Percentiles rank a stretch among this genome's conserved stretches.
These are phyloP conservation scores for Berberis thunbergii DNA, from an alignment of 164 flowering plant species.

Conservation along the genomic window DNA sequence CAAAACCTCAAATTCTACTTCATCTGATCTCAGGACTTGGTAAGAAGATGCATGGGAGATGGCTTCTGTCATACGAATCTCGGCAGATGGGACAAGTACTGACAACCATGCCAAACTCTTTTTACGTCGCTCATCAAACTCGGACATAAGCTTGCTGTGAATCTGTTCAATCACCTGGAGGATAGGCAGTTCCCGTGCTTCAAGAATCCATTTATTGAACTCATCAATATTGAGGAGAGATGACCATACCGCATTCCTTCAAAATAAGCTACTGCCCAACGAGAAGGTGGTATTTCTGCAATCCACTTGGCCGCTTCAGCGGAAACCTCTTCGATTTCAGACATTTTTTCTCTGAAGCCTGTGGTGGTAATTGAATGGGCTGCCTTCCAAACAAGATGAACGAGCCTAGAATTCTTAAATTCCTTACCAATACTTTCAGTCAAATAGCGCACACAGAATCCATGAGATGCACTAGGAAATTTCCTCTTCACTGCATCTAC, in stretches of 20 bases:
- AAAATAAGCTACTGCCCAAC: slow-evolving; percentile 3
- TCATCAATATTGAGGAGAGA: not conserved
- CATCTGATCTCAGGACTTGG: slow-evolving; percentile 71
- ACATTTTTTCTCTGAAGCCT: not conserved
- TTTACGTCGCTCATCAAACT: slow-evolving; percentile 46
- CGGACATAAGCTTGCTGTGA: slow-evolving; percentile 41
- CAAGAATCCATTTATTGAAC: slow-evolving; percentile 42
- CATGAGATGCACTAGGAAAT: slow-evolving; percentile 4
- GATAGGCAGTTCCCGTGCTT: slow-evolving; percentile 66
- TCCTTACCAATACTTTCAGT: not conserved
- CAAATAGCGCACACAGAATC: slow-evolving; percentile 1
- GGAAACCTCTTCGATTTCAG: slow-evolving; percentile 1
- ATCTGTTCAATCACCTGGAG: slow-evolving; percentile 68
- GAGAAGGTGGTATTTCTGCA: not conserved
- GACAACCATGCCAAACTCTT: slow-evolving; percentile 44
- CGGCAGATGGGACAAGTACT: slow-evolving; percentile 66
- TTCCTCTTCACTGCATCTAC: slow-evolving; percentile 4
- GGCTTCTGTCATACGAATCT: slow-evolving; percentile 50
- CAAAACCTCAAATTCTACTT: slow-evolving; percentile 77
- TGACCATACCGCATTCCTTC: slow-evolving; percentile 3
- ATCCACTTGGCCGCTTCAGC: slow-evolving; percentile 3
- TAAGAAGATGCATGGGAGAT: slow-evolving; percentile 33
- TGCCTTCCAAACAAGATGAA: slow-evolving; percentile 2
- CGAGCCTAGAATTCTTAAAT: not conserved
- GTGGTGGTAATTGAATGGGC: not conserved